Evolutionary conservation across 208 protist species (phyloP).

Genomic region (Wallacemonas sp.): DNA sequence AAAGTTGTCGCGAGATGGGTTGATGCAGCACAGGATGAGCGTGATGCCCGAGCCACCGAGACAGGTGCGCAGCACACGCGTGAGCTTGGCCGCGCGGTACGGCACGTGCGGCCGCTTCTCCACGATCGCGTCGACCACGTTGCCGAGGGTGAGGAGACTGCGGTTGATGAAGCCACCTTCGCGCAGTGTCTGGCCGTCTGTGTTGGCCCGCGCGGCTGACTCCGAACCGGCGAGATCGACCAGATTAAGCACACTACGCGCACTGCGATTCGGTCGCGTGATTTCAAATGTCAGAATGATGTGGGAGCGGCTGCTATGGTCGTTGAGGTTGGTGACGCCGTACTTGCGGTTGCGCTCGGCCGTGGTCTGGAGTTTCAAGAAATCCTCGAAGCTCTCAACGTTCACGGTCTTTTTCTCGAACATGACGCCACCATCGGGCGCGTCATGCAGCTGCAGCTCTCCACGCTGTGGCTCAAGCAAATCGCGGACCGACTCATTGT

Average conservation of each 20-base stretch:
- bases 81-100: conserved; percentile 91
- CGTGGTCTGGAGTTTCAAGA: conserved; percentile 53
- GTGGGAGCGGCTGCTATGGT: conserved; percentile 76
- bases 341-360: conserved; percentile 84
- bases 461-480: conserved; percentile 56
- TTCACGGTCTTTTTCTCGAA: conserved; percentile 56
- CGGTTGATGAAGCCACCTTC: conserved; percentile 89
- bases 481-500: conserved; percentile 83
- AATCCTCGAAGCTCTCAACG: conserved; percentile 68
- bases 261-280: conserved; percentile 29
- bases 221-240: conserved; percentile 94
- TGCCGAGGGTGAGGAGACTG: conserved; percentile 88
- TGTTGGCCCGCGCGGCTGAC: conserved; percentile 69
- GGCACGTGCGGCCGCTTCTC: conserved; percentile 70
- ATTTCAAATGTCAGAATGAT: conserved; percentile 48
- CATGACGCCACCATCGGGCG: conserved; percentile 37
- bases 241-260: conserved; percentile 72
- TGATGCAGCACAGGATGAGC: conserved; percentile 91
- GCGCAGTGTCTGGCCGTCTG: conserved; percentile 74
- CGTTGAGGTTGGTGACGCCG: conserved; percentile 87
- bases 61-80: conserved; percentile 78
- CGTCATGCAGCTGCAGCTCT: conserved; percentile 43
- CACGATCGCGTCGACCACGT: conserved; percentile 84
- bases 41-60: conserved; percentile 88
- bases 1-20: conserved; percentile 80